Base-by-base conservation (phyloP, 2,329 filamentous ascomycete species). In the Xylaria sp. region DNA sequence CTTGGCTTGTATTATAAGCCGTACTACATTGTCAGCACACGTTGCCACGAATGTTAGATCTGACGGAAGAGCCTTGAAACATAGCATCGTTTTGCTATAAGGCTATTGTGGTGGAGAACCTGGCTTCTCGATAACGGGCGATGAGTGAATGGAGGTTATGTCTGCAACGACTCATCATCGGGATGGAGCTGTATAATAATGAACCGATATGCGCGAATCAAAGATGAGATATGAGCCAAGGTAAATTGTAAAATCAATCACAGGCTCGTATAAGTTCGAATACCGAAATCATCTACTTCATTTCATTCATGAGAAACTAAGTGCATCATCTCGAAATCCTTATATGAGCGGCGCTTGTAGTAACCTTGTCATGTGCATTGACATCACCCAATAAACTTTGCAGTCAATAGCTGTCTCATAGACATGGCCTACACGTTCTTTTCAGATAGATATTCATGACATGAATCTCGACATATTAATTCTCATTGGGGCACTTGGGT, bases 171-270 rank as follows among this genome's bases (percentile, higher is more conserved):
- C 31, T 9, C 23, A 54, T 25, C 25, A 28, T 48, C 9, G 28
- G 3, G 25, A 48, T 41, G 2, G 37, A 44, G 23, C 4, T 66
- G 63, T 66, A 60, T 51, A 63, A n/a, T 58, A 54, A 7, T 41
- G 37, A 41, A 55, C 37, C 18, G 15, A 55, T 48, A 48, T 23
- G 37, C 3, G 60, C 25, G 41, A 60, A 41, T 2, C 7, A 13
- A 4, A 20, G 44, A 63, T 57, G 62, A 61, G 54, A 46, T 56
- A 70, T 46, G 66, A 54, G 66, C 28, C 37, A 41, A 54, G 37
- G 58, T 37, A 41, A 31, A 46, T 50, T 7, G 60, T 55, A 28
- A 64, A 46, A 20, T 57, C 25, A 31, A 25, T 57, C 23, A 50
- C 46, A 34, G 51, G 10, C 15, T 6, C 37, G 13, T 44, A 54